Base-by-base conservation (phyloP, 2,329 filamentous ascomycete species). In the Alternaria solani region DNA sequence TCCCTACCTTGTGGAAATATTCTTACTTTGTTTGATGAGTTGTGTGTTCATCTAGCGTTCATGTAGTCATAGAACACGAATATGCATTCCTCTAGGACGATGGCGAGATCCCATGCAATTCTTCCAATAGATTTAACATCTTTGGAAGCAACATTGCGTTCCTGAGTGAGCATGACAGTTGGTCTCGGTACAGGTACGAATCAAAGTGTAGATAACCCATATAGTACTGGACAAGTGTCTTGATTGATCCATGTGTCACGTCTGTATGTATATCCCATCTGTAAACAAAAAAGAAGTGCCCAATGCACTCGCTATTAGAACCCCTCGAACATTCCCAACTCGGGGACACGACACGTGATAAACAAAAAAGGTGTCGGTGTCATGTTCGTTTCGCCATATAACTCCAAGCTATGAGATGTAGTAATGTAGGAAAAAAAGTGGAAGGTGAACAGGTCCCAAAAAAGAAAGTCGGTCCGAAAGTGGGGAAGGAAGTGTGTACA, bases 401-500 rank as follows among this genome's bases (percentile, higher is more conserved):
- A 61, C 59, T 61, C 59, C 59, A 39, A 61, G 54, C 54, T 39
- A 57, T 57, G 59, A 61, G 23, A 59, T 18, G 34, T 32, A 5
- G 34, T 32, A 5, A 44, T 43, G 49, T 51, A 38, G 41, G 41
- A 36, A 34, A 56, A 56, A 53, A 44, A 30, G 49, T 32, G n/a
- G 25, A 30, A 34, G 42, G 51, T 41, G 41, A 41, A 20, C 46
- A 54, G 42, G 25, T 12, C 18, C 28, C 2, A 23, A 9, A 36
- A 5, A 11, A 34, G 16, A 36, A 20, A 56, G 38, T 59, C 57
- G 53, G 51, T 34, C 60, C 60, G 56, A 59, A 34, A 52, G 56
- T 55, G 52, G 52, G 57, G n/a, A 55, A 53, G n/a, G 59, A 53
- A 48, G 38, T 60, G 60, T 60, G 25, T 62, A 62, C 57, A 61